Evolutionary conservation across 768 basidiomycete genomes (phyloP).

Genomic region (Dioszegia hungarica): DNA sequence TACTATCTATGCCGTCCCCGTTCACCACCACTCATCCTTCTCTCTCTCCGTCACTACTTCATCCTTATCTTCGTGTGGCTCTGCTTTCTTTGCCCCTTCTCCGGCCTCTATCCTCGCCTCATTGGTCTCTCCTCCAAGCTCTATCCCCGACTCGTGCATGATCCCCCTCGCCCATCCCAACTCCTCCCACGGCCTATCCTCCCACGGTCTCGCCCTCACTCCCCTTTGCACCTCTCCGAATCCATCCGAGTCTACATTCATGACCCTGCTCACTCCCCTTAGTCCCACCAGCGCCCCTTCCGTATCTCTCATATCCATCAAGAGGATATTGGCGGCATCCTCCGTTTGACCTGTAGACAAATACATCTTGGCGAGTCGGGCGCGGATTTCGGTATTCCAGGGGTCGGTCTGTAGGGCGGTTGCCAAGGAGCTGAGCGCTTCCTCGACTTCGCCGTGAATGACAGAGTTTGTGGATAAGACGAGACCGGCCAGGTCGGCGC

Average conservation of each 20-base stretch:
- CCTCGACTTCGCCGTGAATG: constrained; percentile 9
- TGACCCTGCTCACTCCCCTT: constrained; percentile 16
- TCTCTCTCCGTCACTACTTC: not conserved
- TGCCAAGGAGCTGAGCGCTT: constrained; percentile 18
- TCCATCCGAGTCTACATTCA: constrained; percentile 24
- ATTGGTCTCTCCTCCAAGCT: not conserved
- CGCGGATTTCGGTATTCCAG: constrained; percentile 7
- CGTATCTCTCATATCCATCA: constrained; percentile 6
- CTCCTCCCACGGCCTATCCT: constrained; percentile 23
- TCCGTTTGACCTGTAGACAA: constrained; percentile 15
- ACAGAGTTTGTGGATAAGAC: constrained; percentile 69
- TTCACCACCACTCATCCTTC: not conserved
- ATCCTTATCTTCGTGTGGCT: not conserved
- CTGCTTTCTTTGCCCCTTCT: not conserved
- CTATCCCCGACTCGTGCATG: not conserved
- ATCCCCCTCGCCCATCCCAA: constrained; percentile 25
- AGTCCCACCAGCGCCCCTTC: not conserved
- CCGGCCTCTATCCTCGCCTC: constrained; percentile 1
- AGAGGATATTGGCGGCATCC: constrained; percentile 12
- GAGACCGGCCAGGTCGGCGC: constrained; percentile 63
- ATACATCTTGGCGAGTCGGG: constrained; percentile 24
- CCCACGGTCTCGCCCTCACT: constrained; percentile 39
- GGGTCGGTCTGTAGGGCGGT: constrained; percentile 11
- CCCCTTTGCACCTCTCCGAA: constrained; percentile 25
- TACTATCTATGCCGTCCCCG: too few relatives aligned